Conservation (phyloP, 2,329 filamentous ascomycete species). For the Podosphaera fusca region DNA sequence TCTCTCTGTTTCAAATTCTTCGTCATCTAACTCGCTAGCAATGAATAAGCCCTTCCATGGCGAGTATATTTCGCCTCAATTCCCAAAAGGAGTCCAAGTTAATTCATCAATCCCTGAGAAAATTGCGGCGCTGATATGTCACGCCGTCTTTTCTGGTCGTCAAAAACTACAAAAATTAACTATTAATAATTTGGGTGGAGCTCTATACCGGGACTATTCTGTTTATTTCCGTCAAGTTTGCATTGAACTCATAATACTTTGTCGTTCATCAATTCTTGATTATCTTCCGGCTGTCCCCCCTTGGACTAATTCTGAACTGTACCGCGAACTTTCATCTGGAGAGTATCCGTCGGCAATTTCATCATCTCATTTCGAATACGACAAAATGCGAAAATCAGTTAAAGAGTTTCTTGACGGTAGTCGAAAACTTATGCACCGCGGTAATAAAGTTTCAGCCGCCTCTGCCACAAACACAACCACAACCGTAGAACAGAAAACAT, state of each 20-base stretch:
- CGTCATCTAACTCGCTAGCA: too few species aligned
- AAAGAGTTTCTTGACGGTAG: not conserved
- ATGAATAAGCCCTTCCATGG: conserved; percentile 1
- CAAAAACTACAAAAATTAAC: not conserved
- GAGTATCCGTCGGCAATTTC: not conserved
- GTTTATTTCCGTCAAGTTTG: not conserved
- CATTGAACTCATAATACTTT: not conserved
- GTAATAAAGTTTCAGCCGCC: not conserved
- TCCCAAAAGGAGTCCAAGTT: not conserved
- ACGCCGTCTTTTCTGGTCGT: not conserved
- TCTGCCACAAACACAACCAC: not conserved
- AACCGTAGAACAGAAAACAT: not conserved
- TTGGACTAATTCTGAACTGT: not conserved
- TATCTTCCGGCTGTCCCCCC: not conserved
- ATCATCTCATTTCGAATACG: not conserved
- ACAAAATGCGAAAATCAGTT: not conserved
- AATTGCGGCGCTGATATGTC: not conserved
- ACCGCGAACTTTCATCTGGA: not conserved
- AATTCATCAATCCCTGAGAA: not conserved
- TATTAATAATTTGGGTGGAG: not conserved
- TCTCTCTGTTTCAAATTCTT: too few species aligned
- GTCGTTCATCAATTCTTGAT: not conserved
- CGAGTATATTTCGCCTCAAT: not conserved
- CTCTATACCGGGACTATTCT: not conserved
- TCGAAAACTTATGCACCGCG: not conserved